Evolutionary conservation across 1,139 yeast genomes (phyloP).

Genomic region (Arxiozyma bovina): DNA sequence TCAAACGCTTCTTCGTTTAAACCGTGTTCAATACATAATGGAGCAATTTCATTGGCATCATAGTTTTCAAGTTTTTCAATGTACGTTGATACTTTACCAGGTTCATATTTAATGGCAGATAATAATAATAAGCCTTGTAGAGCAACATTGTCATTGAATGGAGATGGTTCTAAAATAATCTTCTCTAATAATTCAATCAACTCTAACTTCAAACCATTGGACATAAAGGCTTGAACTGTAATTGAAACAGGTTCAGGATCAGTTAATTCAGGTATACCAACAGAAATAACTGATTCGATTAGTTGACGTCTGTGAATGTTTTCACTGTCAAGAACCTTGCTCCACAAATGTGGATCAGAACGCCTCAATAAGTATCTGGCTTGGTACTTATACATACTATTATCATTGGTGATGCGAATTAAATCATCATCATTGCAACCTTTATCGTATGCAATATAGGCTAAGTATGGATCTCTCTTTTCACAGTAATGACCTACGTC

Average conservation of each 20-base stretch:
- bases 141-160: constrained; percentile 90
- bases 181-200: constrained; percentile 90
- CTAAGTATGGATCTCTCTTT: constrained; percentile 96
- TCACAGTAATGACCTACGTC: constrained; percentile 98
- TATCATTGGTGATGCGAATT: constrained; percentile 86
- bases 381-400: constrained; percentile 96
- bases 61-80: constrained; percentile 85
- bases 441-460: constrained; percentile 92
- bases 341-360: constrained; percentile 79
- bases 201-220: constrained; percentile 85
- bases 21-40: constrained; percentile 81
- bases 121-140: constrained; percentile 85
- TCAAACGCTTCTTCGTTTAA: constrained; percentile 91
- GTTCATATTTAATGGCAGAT: constrained; percentile 93
- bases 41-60: constrained; percentile 91
- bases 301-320: constrained; percentile 83
- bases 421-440: constrained; percentile 88
- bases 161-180: constrained; percentile 93
- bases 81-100: constrained; percentile 72
- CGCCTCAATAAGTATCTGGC: constrained; percentile 86
- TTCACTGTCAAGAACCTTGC: constrained; percentile 61
- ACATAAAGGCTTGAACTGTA: constrained; percentile 96
- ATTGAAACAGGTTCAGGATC: constrained; percentile 95
- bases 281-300: constrained; percentile 88
- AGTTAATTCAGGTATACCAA: constrained; percentile 91